Evolutionary conservation across 2,329 filamentous ascomycete genomes (phyloP).

Genomic region (Rasamsonia emersonii): DNA sequence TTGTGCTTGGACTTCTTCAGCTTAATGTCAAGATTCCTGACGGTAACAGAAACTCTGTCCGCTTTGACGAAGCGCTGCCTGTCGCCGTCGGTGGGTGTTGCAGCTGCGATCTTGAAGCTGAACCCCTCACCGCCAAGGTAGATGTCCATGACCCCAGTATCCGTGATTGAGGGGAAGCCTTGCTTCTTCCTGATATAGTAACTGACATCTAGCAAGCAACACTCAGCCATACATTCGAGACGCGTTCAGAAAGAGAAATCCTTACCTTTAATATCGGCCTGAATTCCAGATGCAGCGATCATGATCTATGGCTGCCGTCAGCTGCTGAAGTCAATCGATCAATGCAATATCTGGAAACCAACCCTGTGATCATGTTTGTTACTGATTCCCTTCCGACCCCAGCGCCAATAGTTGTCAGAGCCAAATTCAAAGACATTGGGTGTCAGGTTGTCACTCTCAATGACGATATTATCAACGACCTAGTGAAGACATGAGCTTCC

Average conservation of each 20-base stretch:
- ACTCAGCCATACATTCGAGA: background rate
- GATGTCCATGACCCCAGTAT: conserved; percentile 82
- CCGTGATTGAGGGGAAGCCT: conserved; percentile 80
- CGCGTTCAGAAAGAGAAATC: background rate
- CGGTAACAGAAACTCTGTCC: conserved; percentile 74
- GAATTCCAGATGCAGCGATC: conserved; percentile 78
- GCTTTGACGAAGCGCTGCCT: conserved; percentile 86
- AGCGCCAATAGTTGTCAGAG: conserved; percentile 90
- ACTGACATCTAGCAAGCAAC: conserved; percentile 58
- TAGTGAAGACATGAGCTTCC: conserved; percentile 8
- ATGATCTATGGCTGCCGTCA: conserved; percentile 42
- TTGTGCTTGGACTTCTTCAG: conserved; percentile 94
- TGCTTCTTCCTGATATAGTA: conserved; percentile 94
- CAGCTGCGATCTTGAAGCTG: conserved; percentile 83
- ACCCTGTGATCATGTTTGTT: conserved; percentile 73
- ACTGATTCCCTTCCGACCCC: conserved; percentile 78
- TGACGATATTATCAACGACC: conserved; percentile 83
- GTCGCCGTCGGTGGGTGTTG: conserved; percentile 68
- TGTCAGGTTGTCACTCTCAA: conserved; percentile 94
- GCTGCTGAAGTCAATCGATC: background rate
- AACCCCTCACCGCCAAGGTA: conserved; percentile 80
- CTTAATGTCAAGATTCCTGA: conserved; percentile 78
- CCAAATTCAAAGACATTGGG: conserved; percentile 84
- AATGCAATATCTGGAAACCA: background rate
- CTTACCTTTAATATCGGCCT: conserved; percentile 67